Evolutionary conservation across 768 basidiomycete genomes (phyloP), one percentile per base, ranked within the genome.

Genomic region (Podaxis sp.): DNA sequence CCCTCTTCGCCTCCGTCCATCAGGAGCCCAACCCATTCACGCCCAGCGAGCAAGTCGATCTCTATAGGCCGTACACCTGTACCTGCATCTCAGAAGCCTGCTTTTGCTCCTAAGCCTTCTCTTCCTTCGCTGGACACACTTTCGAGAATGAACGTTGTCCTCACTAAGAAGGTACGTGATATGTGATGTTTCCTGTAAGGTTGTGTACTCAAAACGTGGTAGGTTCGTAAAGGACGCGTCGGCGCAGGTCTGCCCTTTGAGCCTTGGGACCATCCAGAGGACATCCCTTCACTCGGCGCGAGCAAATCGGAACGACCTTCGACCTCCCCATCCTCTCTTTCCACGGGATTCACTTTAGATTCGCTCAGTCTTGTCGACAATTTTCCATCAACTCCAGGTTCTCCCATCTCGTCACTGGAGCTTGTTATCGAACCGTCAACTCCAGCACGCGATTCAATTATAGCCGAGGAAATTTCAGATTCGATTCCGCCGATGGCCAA

Each of bases 181-280:
- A 24, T 40, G 40, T 51, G 10, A 57, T 56, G 20, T 64, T 12
- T 63, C 30, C 33, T 57, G 22, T 64, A 38, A 55, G 37, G 51
- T 24, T 54, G 28, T n/a, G 56, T 61, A 13, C 24, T 65, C n/a
- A 54, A 37, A 28, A 22, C n/a, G 17, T 20, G 10, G 30, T 59
- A 85, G 84, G 77, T 79, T 52, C 79, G 82, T 15, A 82, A 80
- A 70, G 84, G 84, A 33, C 75, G 73, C 30, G 83, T 84, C 5
- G 84, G 84, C 46, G 84, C 83, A 1, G 69, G 76, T 0, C 74
- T 85, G 7, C 84, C 84, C 0, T 79, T 77, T 62, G 84, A 85
- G 67, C 84, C 84, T 49, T 85, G 84, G 84, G 79, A 84, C 63
- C 73, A 74, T 52, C 62, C 72, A n/a, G 69, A 72, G 30, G 54